Evolutionary conservation across 2,329 filamentous ascomycete species (phyloP).

Genomic region (Fusarium phyllophilum): DNA sequence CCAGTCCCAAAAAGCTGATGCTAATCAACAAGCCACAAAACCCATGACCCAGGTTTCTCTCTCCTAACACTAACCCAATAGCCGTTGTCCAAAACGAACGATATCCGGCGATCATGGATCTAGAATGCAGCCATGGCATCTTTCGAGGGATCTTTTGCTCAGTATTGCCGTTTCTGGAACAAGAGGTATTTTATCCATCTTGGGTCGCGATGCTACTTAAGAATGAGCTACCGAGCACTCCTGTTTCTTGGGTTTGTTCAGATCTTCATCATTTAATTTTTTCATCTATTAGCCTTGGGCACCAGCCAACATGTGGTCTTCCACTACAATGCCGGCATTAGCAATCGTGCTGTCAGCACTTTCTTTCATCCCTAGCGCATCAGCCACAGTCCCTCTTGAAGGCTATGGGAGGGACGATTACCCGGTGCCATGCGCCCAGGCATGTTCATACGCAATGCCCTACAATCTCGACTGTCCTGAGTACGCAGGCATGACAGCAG

Average conservation of each 20-base stretch:
- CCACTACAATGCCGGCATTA: background rate
- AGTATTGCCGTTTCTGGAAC: background rate
- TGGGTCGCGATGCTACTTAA: background rate
- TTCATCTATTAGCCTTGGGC: rapidly evolving
- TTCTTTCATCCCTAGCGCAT: background rate
- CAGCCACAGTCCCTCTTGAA: slow-evolving; percentile 18
- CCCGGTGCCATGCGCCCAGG: slow-evolving; percentile 14
- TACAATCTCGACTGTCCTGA: slow-evolving; percentile 36
- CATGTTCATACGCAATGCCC: slow-evolving; percentile 29
- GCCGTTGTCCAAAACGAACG: background rate
- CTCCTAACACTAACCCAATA: background rate
- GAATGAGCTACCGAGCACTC: background rate
- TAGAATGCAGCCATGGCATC: background rate
- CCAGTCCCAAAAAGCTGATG: background rate
- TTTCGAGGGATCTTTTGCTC: background rate
- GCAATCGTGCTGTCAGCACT: background rate
- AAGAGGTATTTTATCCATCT: background rate
- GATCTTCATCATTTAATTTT: too few species aligned
- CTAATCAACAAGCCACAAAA: slow-evolving; percentile 1
- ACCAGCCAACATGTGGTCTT: background rate
- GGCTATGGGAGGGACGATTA: slow-evolving; percentile 34
- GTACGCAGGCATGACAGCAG: slow-evolving; percentile 27
- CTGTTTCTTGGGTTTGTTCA: rapidly evolving
- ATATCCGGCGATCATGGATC: background rate
- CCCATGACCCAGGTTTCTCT: background rate